Evolutionary conservation across 1,139 yeast genomes (phyloP).

Genomic region (Petasospora rhodanensis): DNA sequence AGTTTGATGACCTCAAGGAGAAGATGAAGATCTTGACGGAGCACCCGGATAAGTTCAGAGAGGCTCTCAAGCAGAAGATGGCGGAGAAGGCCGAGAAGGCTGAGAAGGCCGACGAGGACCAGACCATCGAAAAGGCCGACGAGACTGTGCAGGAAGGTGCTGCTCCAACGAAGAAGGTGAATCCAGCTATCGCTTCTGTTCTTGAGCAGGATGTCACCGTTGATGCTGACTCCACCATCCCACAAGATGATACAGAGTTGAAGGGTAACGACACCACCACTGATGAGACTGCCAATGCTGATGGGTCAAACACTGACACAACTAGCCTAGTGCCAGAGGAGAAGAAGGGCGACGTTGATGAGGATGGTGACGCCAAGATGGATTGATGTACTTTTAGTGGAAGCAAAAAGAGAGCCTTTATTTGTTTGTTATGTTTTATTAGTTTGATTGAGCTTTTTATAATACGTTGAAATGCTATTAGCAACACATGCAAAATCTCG

Average conservation of each 20-base stretch:
- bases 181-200: conserved; percentile 23
- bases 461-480: background rate
- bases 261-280: conserved; percentile 30
- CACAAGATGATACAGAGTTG: conserved; percentile 28
- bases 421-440: background rate
- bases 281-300: conserved; percentile 24
- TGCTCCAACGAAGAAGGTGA: conserved; percentile 18
- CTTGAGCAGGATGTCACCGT: conserved; percentile 29
- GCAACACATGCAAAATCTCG: too few relatives aligned
- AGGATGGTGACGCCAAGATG: conserved; percentile 33
- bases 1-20: conserved; percentile 27
- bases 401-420: background rate
- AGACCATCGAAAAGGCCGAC: conserved; percentile 21
- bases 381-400: conserved; percentile 14
- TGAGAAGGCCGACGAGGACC: conserved; percentile 17
- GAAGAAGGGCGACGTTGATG: conserved; percentile 15
- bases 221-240: conserved; percentile 33
- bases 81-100: conserved; percentile 22
- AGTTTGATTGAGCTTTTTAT: background rate
- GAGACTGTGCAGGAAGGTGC: conserved; percentile 19
- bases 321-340: conserved; percentile 16
- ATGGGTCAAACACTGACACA: conserved; percentile 16
- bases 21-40: conserved; percentile 29
- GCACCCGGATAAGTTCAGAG: conserved; percentile 24
- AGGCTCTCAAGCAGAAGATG: conserved; percentile 20